phyloP scores from a whole-genome alignment of 2,329 filamentous ascomycete genomes.

The Blumeria hordei region DNA sequence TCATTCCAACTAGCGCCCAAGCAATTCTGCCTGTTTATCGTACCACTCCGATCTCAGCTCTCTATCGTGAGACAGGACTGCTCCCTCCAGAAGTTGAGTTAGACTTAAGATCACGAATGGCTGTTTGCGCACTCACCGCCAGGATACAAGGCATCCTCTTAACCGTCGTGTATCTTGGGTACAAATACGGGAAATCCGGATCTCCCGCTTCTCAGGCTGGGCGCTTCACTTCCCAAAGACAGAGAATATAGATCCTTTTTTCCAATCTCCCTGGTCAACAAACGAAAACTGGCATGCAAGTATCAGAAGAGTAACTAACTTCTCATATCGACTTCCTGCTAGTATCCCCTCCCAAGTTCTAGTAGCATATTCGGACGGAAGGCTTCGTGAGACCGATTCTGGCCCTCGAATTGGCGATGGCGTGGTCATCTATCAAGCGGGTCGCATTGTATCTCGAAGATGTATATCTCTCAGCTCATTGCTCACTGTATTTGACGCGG shows the following conservation, averaged over 20 bases:
- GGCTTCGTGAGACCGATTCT: background rate
- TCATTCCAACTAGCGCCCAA: background rate
- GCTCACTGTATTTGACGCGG: no score
- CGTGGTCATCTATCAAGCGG: background rate
- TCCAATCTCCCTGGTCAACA: background rate
- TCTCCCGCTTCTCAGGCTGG: background rate
- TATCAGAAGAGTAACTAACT: background rate
- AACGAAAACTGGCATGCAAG: background rate
- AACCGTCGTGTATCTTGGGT: background rate
- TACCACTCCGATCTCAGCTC: background rate
- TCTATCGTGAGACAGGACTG: background rate
- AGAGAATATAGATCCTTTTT: background rate
- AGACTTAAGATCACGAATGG: background rate
- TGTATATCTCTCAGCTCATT: no score
- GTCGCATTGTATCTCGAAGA: background rate
- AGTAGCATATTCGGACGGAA: background rate
- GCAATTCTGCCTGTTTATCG: constrained; percentile 1
- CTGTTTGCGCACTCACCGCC: background rate
- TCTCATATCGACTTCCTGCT: background rate
- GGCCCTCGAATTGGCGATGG: background rate
- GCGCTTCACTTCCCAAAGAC: background rate
- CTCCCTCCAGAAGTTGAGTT: background rate
- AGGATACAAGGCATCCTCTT: background rate
- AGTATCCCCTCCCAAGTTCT: background rate
- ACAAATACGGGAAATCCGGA: no score